phyloP scores from a whole-genome alignment of 2,329 filamentous ascomycete species.

The Curvularia sp. region DNA sequence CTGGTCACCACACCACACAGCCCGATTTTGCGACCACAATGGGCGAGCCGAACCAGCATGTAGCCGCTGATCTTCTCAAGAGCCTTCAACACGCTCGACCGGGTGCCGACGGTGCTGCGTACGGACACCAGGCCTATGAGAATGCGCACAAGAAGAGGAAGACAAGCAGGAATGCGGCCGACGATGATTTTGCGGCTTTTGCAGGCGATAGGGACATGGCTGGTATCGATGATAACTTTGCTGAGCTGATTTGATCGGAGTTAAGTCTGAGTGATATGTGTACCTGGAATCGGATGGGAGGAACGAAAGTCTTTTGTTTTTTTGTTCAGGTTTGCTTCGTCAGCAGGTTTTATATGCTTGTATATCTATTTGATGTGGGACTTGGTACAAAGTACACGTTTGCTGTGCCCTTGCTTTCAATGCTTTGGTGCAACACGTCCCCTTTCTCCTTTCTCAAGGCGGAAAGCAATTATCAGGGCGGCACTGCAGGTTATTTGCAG shows the following conservation, averaged over 20 bases:
- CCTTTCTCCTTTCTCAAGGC: neutral
- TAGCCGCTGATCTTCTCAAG: slow-evolving; percentile 41
- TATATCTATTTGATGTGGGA: neutral
- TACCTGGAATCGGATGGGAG: too few species aligned
- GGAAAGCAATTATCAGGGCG: neutral
- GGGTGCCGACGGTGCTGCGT: slow-evolving; percentile 31
- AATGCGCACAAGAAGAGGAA: slow-evolving; percentile 49
- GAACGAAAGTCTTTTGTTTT: neutral
- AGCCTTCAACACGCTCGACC: slow-evolving; percentile 40
- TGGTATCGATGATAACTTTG: slow-evolving; percentile 67
- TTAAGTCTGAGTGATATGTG: neutral
- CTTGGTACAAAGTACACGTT: neutral
- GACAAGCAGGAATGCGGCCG: slow-evolving; percentile 40
- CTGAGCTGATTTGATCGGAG: slow-evolving; percentile 55
- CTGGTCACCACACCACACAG: slow-evolving; percentile 25
- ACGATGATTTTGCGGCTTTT: slow-evolving; percentile 51
- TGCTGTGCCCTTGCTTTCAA: neutral
- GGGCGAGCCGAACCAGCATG: slow-evolving; percentile 25
- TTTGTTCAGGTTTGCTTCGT: neutral
- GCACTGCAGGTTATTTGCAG: neutral
- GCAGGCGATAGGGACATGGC: slow-evolving; percentile 59
- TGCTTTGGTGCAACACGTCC: neutral
- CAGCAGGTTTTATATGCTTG: neutral
- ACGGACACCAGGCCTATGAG: slow-evolving; percentile 33
- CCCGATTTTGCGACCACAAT: slow-evolving; percentile 35